Evolutionary conservation across 129 eudicot genomes (phyloP), one percentile per base, ranked within the genome.

Genomic region (Glebionis coronaria): DNA sequence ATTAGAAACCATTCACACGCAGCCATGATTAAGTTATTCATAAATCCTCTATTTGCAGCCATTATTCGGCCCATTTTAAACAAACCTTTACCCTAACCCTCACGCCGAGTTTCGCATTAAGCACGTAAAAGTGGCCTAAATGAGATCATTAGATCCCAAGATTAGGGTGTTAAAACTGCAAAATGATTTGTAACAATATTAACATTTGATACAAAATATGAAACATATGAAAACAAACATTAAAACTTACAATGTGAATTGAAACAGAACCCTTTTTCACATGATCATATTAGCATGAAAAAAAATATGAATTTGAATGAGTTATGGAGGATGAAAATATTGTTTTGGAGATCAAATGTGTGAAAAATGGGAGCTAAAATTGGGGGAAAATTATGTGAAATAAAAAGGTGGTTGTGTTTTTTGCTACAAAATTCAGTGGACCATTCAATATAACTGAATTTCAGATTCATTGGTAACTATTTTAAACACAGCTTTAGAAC

Each of bases 1-100:
- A 92, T 84, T 73, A 92, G 75, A 71, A 92, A 68, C 98, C 98
- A 88, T 78, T 92, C 98, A 57, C 91, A 88, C 10, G 76, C 83
- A 0, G 85, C 94, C 21, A 80, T 71, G 16, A 85, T 63, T 68
- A 91, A 66, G 61, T 71, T 45, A 56, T 53, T 58, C 77, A 57
- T 81, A 44, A 85, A 78, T 38, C 85, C 85, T 69, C 77, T 82
- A 61, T 62, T 74, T 28, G 78, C 78, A 79, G 81, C 93, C 94
- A 87, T 90, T 27, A 50, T 1, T 42, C 42, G 10, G 42, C 42
- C 54, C n/a, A 49, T 49, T 49, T 11, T 12, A 49, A 61, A 29
- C 49, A 16, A 61, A 60, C 47, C 60, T 61, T 56, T 53, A 67
- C 19, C 55, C 67, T 65, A 59, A 67, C 16, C 54, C 53, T 75